phyloP scores from a whole-genome alignment of 495 filamentous ascomycete species.

The Staphylotrichum tortipilum region DNA sequence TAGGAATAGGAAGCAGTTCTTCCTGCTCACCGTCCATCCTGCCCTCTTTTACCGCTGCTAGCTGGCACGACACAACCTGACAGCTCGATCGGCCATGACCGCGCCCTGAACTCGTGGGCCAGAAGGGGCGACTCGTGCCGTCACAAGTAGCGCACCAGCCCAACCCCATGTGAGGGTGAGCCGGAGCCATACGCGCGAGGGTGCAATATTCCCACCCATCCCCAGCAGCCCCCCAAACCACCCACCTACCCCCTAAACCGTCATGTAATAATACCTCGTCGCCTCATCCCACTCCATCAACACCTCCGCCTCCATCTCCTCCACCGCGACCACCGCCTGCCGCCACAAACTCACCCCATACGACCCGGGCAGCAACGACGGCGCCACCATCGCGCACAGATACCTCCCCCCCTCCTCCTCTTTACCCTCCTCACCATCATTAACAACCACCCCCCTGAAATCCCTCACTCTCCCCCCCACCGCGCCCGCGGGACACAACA shows the following conservation, averaged over 20 bases:
- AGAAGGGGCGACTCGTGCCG: too few species aligned
- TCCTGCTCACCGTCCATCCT: too few species aligned
- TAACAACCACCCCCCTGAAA: background rate
- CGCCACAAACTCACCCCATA: constrained; percentile 27
- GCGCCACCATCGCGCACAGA: constrained; percentile 22
- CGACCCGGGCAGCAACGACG: constrained; percentile 21
- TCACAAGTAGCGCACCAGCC: too few species aligned
- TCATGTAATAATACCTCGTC: constrained; percentile 33
- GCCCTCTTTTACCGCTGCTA: too few species aligned
- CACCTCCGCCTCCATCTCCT: constrained; percentile 30
- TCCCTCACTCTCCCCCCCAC: constrained; percentile 14
- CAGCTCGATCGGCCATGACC: too few species aligned
- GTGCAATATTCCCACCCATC: too few species aligned
- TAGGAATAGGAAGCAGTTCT: too few species aligned
- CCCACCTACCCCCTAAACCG: constrained; percentile 5
- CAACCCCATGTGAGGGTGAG: too few species aligned
- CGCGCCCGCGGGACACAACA: constrained; percentile 11
- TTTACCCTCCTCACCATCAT: background rate
- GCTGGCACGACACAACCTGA: too few species aligned
- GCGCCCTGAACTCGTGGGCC: too few species aligned
- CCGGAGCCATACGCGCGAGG: background rate
- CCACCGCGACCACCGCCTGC: constrained; percentile 21
- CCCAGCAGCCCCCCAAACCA: too few species aligned
- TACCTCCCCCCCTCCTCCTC: constrained; percentile 9
- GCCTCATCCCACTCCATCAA: constrained; percentile 33